Base-by-base conservation (phyloP, 306 rosid species). In the Corylus americana region DNA sequence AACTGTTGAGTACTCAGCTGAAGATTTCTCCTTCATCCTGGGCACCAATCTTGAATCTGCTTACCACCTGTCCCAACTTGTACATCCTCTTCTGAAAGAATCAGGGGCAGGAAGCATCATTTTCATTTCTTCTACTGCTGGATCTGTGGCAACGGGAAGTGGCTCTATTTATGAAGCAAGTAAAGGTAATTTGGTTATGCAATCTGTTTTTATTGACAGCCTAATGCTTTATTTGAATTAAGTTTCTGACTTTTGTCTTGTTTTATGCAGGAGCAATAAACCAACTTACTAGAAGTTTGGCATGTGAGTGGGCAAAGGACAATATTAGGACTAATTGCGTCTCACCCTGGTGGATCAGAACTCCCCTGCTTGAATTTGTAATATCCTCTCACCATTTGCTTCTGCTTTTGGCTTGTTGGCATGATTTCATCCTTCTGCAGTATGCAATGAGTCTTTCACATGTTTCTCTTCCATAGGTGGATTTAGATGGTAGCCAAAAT, bases 271-370 rank as follows among this genome's bases (percentile, higher is more conserved):
- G 66, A 17, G 66, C 77, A 73, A 73, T 73, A 12, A 73, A 73
- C 25, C 77, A 73, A 45, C 66, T 73, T 37, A 54, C 67, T 7
- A 53, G 44, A 17, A 73, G 59, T 39, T 17, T 73, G 50, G 77
- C 77, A 14, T 73, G 77, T 55, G 77, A 73, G 47, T 73, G 77
- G 77, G 77, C 77, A 55, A 51, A 73, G 54, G 77, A 73, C 77
- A 73, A 73, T 11, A 86, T 83, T 48, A 87, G 92, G 82, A 75
- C 73, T 29, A 91, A 89, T 27, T 82, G 87, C 11, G 74, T 89
- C 57, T 90, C 90, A 44, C 96, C 93, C 16, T 85, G 91, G 71
- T 20, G 74, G 12, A 87, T 81, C 47, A 82, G 37, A 83, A 89
- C 93, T 9, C 83, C 88, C 45, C 73, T 73, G 0, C 42, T 5